Percentiles rank a stretch among this genome's conserved stretches.
Conservation (phyloP, 1,284 basidiomycete genomes). For the Xerocomus amazonicus region DNA sequence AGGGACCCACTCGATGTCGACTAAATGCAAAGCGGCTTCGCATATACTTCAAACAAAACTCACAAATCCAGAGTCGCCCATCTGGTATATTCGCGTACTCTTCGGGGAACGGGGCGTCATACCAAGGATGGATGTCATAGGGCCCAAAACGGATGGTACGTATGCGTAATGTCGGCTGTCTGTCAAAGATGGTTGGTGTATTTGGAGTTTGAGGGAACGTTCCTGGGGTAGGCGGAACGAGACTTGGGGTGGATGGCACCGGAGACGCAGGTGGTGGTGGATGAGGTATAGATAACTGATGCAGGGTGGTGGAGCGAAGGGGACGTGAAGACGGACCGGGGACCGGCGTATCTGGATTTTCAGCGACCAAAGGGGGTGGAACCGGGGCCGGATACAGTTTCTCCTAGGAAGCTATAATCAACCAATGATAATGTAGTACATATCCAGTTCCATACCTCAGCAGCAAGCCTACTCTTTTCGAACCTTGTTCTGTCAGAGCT, state of each 20-base stretch:
- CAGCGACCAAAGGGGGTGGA: constrained; percentile 32
- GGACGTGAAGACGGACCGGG: constrained; percentile 62
- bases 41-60: constrained; percentile 99
- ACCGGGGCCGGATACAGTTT: constrained; percentile 48
- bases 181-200: constrained; percentile 21
- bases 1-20: constrained; percentile 73
- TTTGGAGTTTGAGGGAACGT: constrained; percentile 30
- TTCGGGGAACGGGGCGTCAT: constrained; percentile 97
- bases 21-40: constrained; percentile 88
- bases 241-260: constrained; percentile 40
- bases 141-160: constrained; percentile 90
- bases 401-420: constrained; percentile 38
- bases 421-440: neutral
- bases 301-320: constrained; percentile 52
- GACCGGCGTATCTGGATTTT: constrained; percentile 43
- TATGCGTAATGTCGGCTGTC: constrained; percentile 60
- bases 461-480: constrained; percentile 64
- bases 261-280: constrained; percentile 31
- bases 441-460: constrained; percentile 54
- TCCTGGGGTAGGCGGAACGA: constrained; percentile 35
- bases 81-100: constrained; percentile 95
- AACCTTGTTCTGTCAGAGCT: constrained; percentile 74
- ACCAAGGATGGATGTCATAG: constrained; percentile 98
- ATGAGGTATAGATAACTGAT: constrained; percentile 36
- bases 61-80: constrained; percentile 94